These are phyloP conservation scores for Borovskyia barvae DNA, from an alignment of 208 protist genomes.

Conservation along the genomic window DNA sequence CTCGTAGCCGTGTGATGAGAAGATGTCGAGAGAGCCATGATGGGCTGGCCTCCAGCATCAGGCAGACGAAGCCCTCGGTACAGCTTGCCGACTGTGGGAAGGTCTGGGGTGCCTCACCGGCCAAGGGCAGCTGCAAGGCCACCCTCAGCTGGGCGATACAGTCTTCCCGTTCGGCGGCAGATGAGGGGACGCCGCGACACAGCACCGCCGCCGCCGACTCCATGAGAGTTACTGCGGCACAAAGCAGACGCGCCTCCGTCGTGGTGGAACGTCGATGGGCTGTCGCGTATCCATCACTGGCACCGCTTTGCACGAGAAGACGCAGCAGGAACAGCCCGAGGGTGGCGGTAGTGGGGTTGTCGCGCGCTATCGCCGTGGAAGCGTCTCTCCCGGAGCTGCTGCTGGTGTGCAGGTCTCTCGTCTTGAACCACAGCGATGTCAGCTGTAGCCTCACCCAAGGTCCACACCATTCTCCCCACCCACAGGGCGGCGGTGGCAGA, in stretches of 20 bases:
- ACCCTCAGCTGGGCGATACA: not conserved
- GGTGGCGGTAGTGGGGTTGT: not conserved
- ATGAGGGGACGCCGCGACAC: not conserved
- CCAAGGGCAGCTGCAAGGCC: not conserved
- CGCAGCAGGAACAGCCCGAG: not conserved
- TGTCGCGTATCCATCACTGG: too few species aligned
- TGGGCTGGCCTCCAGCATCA: conserved; percentile 10
- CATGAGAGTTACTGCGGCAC: not conserved
- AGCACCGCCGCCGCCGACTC: not conserved
- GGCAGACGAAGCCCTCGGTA: conserved; percentile 1
- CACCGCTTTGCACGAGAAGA: not conserved
- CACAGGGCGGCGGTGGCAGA: not conserved
- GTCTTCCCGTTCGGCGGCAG: not conserved
- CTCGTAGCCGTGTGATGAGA: not conserved
- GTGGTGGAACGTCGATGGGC: too few species aligned
- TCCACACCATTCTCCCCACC: not conserved
- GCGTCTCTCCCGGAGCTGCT: too few species aligned
- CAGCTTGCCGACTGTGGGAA: not conserved
- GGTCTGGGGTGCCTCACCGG: not conserved
- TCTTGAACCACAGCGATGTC: too few species aligned
- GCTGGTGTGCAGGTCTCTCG: too few species aligned
- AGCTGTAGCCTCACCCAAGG: not conserved
- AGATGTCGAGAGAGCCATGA: conserved; percentile 1
- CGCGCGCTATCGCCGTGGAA: too few species aligned
- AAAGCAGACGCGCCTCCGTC: not conserved